Percentiles rank a stretch among this genome's conserved stretches.
Conservation (phyloP, 176 grass and related monocot species). For the Cenchrus fungigraminus region DNA sequence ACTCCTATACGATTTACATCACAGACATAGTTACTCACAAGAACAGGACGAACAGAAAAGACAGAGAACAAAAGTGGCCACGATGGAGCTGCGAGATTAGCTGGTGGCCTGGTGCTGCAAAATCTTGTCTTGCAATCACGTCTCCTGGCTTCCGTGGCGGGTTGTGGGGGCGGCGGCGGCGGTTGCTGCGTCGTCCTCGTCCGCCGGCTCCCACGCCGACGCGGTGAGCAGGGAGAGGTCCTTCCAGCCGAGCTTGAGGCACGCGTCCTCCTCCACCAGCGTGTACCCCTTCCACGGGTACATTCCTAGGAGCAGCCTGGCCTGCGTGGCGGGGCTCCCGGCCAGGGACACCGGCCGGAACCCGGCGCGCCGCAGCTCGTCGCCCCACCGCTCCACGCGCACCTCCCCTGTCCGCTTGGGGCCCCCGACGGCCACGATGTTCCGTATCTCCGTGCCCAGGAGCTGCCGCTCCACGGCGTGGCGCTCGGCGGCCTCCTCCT, state of each 20-base stretch:
- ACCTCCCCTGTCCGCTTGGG: conserved; percentile 84
- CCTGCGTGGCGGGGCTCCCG: conserved; percentile 79
- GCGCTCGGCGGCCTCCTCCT: conserved; percentile 51
- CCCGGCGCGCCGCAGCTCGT: conserved; percentile 67
- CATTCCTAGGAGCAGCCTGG: conserved; percentile 82
- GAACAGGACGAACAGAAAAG: neutral
- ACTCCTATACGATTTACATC: conserved; percentile 32
- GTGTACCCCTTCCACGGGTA: conserved; percentile 94
- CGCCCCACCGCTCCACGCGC: conserved; percentile 76
- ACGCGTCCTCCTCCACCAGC: conserved; percentile 68
- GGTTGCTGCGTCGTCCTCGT: neutral
- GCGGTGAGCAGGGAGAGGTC: conserved; percentile 91
- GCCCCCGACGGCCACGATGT: conserved; percentile 84
- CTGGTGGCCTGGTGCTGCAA: neutral
- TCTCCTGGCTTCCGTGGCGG: neutral
- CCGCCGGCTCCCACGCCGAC: conserved; percentile 67
- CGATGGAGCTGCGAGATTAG: neutral
- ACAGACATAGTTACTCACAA: conserved; percentile 29
- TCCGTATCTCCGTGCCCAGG: conserved; percentile 84
- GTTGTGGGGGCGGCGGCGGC: neutral
- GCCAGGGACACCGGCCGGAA: conserved; percentile 76
- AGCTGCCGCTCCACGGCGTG: conserved; percentile 79
- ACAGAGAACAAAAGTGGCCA: neutral
- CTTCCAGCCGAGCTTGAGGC: conserved; percentile 92
- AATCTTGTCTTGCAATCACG: conserved; percentile 8